Evolutionary conservation across 192 early-diverging fungal genomes (phyloP).

Genomic region (Backusella mclennaniae): DNA sequence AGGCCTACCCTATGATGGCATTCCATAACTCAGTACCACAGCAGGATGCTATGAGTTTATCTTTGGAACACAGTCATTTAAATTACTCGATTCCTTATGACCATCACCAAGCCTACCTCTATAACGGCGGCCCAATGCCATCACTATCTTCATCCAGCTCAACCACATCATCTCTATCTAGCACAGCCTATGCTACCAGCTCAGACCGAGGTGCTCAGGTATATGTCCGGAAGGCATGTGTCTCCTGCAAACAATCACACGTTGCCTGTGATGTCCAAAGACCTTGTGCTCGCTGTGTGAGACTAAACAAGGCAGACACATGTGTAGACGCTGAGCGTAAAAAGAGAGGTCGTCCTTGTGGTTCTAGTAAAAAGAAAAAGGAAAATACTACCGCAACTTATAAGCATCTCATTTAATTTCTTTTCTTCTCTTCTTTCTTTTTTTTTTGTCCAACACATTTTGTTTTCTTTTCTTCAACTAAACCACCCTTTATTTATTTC

Average conservation of each 20-base stretch:
- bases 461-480: neutral
- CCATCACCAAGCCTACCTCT: conserved; percentile 5
- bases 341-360: conserved; percentile 54
- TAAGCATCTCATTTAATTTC: neutral
- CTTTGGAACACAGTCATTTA: neutral
- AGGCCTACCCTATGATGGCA: conserved; percentile 14
- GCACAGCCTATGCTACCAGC: neutral
- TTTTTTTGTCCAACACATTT: neutral
- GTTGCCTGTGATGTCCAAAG: conserved; percentile 46
- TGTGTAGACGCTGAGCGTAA: conserved; percentile 58
- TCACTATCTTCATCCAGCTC: conserved; percentile 3
- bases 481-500: neutral
- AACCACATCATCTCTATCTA: neutral
- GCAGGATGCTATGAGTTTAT: neutral
- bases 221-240: conserved; percentile 39
- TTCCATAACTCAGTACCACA: neutral
- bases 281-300: conserved; percentile 54
- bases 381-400: neutral
- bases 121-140: neutral
- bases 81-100: conserved; percentile 7
- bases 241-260: conserved; percentile 38
- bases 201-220: conserved; percentile 8
- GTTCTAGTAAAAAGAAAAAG: conserved; percentile 29
- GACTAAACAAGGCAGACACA: conserved; percentile 44
- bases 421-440: neutral